Evolutionary conservation across 495 filamentous ascomycete species (phyloP).

Genomic region (Aspergillus indologenus): DNA sequence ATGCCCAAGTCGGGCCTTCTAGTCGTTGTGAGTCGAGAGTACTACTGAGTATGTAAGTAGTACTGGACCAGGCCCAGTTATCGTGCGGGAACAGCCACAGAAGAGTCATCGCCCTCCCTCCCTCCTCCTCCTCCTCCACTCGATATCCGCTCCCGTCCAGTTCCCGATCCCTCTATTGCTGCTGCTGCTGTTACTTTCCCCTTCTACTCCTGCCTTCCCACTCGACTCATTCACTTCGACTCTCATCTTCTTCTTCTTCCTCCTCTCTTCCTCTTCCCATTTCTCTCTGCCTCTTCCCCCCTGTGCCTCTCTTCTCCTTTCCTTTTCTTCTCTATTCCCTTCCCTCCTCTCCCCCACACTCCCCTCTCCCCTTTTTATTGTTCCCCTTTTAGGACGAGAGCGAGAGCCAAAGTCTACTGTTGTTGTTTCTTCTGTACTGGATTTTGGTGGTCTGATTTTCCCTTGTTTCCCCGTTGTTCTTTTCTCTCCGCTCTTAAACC

Average conservation of each 20-base stretch:
- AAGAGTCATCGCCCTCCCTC: constrained; percentile 17
- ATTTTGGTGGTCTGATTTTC: not conserved
- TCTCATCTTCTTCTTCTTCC: constrained; percentile 10
- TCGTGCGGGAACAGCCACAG: too few species aligned
- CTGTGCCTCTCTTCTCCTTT: not conserved
- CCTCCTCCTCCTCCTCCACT: too few species aligned
- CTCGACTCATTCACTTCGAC: constrained; percentile 2
- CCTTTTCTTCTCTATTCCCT: constrained; percentile 1
- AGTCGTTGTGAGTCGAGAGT: too few species aligned
- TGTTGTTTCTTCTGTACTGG: constrained; percentile 9
- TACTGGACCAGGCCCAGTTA: not conserved
- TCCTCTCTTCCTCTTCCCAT: constrained; percentile 7
- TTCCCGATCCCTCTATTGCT: not conserved
- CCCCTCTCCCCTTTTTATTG: too few species aligned
- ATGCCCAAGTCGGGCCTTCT: constrained; percentile 12
- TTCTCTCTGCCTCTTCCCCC: constrained; percentile 10
- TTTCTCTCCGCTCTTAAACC: constrained; percentile 4
- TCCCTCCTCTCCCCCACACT: not conserved
- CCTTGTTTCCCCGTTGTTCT: constrained; percentile 6
- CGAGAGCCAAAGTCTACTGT: not conserved
- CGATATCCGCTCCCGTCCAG: constrained; percentile 16
- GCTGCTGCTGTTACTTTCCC: not conserved
- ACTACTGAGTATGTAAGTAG: too few species aligned
- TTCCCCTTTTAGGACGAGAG: not conserved
- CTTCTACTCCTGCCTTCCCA: not conserved